Base-by-base conservation (phyloP, 2,329 filamentous ascomycete genomes). In the Ophiostoma ulmi region DNA sequence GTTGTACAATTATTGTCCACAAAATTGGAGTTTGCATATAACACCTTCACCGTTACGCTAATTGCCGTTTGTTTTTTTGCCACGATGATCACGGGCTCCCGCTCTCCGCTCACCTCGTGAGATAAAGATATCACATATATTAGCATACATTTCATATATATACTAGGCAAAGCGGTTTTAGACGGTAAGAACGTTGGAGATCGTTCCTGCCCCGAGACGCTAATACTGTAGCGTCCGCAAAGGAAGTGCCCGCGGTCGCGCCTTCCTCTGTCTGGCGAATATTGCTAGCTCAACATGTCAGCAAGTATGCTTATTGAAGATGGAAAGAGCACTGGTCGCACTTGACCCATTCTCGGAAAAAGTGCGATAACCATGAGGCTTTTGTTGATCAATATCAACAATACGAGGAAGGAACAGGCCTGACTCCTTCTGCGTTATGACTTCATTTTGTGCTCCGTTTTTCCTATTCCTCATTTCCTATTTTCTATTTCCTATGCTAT, bases 211-310 rank as follows among this genome's bases (percentile, higher is more conserved):
- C 55, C 13, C 31, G 17, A 31, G 68, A 55, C 70, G 66, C 66
- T 72, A 31, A 31, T 31, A 72, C 71, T 38, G 66, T 72, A 72
- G 71, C 41, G 58, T 31, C 71, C 71, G 69, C 58, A 58, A 35
- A 68, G 70, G 70, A 68, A 71, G 68, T 48, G 64, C 64, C 70
- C 70, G 70, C 20, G 64, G 52, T 64, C 63, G 68, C 52, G 68
- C 71, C 39, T 70, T 70, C 58, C 68, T 68, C 41, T 64, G 52
- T 72, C 39, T 65, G 31, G 63, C n/a, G 20, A 48, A 58, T 70
- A 26, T 10, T 48, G 61, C 61, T 64, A 64, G 31, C 39, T 64
- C 31, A 48, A 31, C 38, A 20, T 36, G 13, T 14, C 5, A 48
- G 5, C 20, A 14, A 5, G 38, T 48, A 7, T 3, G 6, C 17